Evolutionary conservation across 345 rosid genomes (phyloP), one percentile per base, ranked within the genome.

Genomic region (Iberis pinnata): DNA sequence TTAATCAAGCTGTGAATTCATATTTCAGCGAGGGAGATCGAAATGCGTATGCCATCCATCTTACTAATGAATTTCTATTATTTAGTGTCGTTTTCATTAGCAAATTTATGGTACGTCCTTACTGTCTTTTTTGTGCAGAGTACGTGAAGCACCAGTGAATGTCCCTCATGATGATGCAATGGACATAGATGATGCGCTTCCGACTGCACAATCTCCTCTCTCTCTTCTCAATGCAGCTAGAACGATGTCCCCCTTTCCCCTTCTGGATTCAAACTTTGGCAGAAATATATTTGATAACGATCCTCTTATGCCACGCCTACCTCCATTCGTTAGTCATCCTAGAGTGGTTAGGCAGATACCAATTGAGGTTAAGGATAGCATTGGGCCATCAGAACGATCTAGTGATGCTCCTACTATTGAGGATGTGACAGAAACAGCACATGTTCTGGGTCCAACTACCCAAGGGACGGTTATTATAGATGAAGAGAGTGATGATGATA

Each of bases 1-100:
- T 88, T 54, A 88, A 93, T 78, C 85, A 83, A 60, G 95, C 99
- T 48, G 82, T 93, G 57, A 83, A 93, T 80, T 81, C 94, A 19
- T 82, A 82, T 77, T 93, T 88, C 76, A 69, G 60, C 9, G 94
- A 82, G 60, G 94, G 97, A 74, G 97, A 88, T 69, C 61, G 81
- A 64, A 82, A 60, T 73, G 70, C 7, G 86, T 83, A 29, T 43
- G 82, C 61, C 29, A 31, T 44, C 38, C 3, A 46, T 51, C 41
- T 25, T 43, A 33, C 37, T 43, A 18, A 29, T 61, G 39, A 35
- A n/a, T 8, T 40, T 20, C 11, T 15, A 12, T 18, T 35, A 6
- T 44, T 47, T 27, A 22, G 14, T 46, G 22, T 55, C 13, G 5
- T 42, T 18, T 9, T 56, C 47, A 3, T 43, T 17, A 41, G 9